A percentile compares a stretch with the other conserved stretches of the same genome.
Evolutionary conservation across 495 filamentous ascomycete genomes (phyloP).

Genomic region (Thermochaetoides thermophila): DNA sequence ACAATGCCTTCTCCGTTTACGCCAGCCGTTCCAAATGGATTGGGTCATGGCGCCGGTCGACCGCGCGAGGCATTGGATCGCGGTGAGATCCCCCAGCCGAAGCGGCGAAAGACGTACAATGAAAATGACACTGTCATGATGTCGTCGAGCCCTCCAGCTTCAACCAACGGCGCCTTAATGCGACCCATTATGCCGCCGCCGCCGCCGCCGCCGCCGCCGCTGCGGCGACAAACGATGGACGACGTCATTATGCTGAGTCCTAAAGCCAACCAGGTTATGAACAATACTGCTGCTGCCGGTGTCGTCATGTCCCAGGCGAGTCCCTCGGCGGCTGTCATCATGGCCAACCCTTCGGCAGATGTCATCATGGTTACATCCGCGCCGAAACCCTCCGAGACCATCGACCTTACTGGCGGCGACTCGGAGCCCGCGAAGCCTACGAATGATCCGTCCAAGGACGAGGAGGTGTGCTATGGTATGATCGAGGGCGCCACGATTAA

Average conservation of each 20-base stretch:
- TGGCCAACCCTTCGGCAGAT: slow-evolving; percentile 20
- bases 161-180: too few species aligned
- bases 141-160: too few species aligned
- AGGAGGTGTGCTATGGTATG: slow-evolving; percentile 77
- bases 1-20: slow-evolving; percentile 5
- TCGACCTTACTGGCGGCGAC: slow-evolving; percentile 54
- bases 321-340: neutral
- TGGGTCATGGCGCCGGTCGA: slow-evolving; percentile 43
- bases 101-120: slow-evolving; percentile 45
- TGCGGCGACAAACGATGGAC: too few species aligned
- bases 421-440: slow-evolving; percentile 30
- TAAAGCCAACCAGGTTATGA: too few species aligned
- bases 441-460: slow-evolving; percentile 19
- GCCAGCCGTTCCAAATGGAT: slow-evolving; percentile 19
- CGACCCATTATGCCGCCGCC: too few species aligned
- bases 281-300: too few species aligned
- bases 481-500: slow-evolving; percentile 55
- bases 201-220: too few species aligned
- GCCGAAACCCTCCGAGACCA: slow-evolving; percentile 24
- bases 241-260: too few species aligned
- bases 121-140: too few species aligned
- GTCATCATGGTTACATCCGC: too few species aligned
- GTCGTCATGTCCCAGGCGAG: too few species aligned
- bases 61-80: slow-evolving; percentile 60
- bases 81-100: slow-evolving; percentile 39